Conservation (phyloP, 1,284 basidiomycete species). For the Moesziomyces antarcticus region DNA sequence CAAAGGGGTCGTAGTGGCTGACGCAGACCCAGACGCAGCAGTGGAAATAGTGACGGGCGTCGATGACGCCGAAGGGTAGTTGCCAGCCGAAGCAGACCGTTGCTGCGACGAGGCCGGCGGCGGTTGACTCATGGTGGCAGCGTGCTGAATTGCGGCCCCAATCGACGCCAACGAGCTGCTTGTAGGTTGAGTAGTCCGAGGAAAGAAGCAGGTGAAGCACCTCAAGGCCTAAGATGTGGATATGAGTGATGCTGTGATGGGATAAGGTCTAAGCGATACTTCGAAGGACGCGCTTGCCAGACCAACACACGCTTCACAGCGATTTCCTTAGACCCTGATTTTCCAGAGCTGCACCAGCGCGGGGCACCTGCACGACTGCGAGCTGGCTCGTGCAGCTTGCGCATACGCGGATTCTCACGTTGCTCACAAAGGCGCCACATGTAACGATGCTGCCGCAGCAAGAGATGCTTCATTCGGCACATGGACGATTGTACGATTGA, state of each 20-base stretch:
- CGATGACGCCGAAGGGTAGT: conserved; percentile 24
- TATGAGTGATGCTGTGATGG: neutral
- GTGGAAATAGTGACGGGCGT: conserved; percentile 8
- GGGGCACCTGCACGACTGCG: neutral
- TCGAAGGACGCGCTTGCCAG: neutral
- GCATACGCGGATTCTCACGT: neutral
- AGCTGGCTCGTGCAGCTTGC: conserved; percentile 20
- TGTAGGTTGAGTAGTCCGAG: too few relatives aligned
- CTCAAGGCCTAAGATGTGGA: neutral
- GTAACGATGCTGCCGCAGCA: neutral
- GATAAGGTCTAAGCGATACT: neutral
- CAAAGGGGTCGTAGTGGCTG: conserved; percentile 20
- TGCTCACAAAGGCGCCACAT: neutral
- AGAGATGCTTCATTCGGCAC: too few relatives aligned
- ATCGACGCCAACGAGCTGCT: neutral
- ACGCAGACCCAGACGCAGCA: conserved; percentile 8
- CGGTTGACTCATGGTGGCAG: conserved; percentile 23
- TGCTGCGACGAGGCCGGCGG: conserved; percentile 32
- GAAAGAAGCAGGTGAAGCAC: too few relatives aligned
- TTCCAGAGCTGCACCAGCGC: neutral
- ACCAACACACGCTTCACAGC: conserved; percentile 15
- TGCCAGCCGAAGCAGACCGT: conserved; percentile 36
- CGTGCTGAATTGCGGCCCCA: neutral
- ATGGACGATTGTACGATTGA: neutral
- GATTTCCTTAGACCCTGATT: conserved; percentile 13